phyloP scores from a whole-genome alignment of 2,329 filamentous ascomycete genomes.

The Diaporthe humulicola region DNA sequence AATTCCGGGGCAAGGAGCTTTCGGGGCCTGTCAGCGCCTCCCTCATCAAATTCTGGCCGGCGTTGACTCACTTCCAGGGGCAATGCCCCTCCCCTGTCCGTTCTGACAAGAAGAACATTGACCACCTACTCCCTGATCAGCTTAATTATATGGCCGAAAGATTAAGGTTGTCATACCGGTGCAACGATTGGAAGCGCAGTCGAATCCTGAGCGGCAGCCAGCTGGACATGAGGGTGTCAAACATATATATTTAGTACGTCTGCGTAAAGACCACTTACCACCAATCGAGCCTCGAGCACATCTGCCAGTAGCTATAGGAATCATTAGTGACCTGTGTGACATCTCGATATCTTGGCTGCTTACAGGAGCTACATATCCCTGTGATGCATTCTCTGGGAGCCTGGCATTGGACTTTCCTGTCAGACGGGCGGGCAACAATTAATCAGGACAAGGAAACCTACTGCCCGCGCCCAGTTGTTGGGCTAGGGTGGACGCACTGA shows the following conservation, averaged over 20 bases:
- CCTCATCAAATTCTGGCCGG: too few species aligned
- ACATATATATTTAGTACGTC: not conserved
- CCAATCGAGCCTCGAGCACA: not conserved
- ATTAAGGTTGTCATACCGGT: not conserved
- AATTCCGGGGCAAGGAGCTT: not conserved
- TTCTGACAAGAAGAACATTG: not conserved
- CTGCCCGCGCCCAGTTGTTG: not conserved
- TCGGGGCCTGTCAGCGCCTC: not conserved
- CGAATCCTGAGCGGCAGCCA: not conserved
- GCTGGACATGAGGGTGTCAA: not conserved
- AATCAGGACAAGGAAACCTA: not conserved
- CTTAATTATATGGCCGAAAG: not conserved
- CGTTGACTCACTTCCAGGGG: not conserved
- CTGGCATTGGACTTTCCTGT: not conserved
- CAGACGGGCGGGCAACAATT: not conserved
- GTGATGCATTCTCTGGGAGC: not conserved
- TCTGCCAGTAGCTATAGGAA: not conserved
- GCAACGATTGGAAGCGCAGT: slow-evolving; percentile 4
- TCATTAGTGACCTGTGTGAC: not conserved
- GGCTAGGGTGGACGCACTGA: not conserved
- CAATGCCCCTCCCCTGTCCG: not conserved
- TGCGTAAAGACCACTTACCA: not conserved
- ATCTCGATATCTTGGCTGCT: not conserved
- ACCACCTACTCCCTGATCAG: not conserved
- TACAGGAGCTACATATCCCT: not conserved